Conservation (phyloP, 78 protist species). For the Dictyostelium citrinum region DNA sequence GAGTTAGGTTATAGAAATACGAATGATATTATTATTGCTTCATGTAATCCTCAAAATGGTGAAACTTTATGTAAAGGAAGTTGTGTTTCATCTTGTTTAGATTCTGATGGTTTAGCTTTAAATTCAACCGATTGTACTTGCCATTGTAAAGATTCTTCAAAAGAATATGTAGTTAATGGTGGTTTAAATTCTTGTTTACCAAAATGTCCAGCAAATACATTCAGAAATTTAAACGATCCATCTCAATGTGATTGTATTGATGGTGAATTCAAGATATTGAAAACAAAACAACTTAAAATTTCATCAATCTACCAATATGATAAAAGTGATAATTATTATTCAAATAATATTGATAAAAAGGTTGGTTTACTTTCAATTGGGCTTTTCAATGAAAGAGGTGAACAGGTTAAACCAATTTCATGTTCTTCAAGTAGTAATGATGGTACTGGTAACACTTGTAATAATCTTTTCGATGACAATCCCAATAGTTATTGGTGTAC, state of each 20-base stretch:
- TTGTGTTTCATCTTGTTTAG: neutral
- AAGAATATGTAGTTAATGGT: neutral
- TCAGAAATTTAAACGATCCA: neutral
- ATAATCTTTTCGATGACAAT: neutral
- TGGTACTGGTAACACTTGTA: neutral
- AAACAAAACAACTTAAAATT: neutral
- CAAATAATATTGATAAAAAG: neutral
- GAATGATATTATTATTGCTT: neutral
- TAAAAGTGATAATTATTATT: neutral
- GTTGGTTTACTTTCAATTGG: constrained; percentile 1
- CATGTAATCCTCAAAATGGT: neutral
- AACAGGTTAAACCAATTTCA: neutral
- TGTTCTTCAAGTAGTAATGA: constrained; percentile 1
- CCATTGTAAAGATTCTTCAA: neutral
- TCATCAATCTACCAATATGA: constrained; percentile 1
- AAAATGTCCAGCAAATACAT: neutral
- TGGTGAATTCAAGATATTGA: neutral
- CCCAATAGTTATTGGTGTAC: neutral
- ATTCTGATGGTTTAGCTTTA: neutral
- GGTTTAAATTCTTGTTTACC: neutral
- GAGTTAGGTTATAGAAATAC: neutral
- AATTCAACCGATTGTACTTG: neutral
- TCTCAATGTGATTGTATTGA: constrained; percentile 5
- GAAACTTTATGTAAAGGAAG: neutral
- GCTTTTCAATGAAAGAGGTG: neutral